Evolutionary conservation across 2,329 filamentous ascomycete species (phyloP).

Genomic region (Fusarium sp.): DNA sequence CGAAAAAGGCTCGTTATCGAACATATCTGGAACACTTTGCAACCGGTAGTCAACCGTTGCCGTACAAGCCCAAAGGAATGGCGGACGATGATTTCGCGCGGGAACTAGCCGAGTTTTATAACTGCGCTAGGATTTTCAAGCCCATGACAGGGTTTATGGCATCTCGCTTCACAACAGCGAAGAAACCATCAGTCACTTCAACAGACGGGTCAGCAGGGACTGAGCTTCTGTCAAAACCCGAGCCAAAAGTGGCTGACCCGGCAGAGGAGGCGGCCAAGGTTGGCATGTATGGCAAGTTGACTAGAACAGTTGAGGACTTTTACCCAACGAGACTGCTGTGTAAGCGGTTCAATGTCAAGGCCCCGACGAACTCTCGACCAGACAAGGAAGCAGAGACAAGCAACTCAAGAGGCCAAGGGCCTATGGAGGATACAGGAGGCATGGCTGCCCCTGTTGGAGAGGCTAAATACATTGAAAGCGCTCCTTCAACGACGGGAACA

Average conservation of each 20-base stretch:
- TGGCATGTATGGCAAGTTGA: slow-evolving; percentile 93
- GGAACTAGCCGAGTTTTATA: slow-evolving; percentile 78
- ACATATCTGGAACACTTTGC: slow-evolving; percentile 80
- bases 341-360: slow-evolving; percentile 89
- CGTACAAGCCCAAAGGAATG: slow-evolving; percentile 54
- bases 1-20: slow-evolving; percentile 81
- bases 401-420: slow-evolving; percentile 23
- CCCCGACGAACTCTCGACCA: slow-evolving; percentile 71
- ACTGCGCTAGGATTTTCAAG: slow-evolving; percentile 77
- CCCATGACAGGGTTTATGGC: slow-evolving; percentile 94
- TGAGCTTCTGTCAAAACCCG: slow-evolving; percentile 45
- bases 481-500: background rate
- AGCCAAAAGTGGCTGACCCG: slow-evolving; percentile 63
- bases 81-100: slow-evolving; percentile 77
- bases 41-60: slow-evolving; percentile 55
- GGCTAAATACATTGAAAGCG: slow-evolving; percentile 28
- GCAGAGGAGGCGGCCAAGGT: slow-evolving; percentile 86
- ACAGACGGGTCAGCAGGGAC: slow-evolving; percentile 18
- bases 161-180: slow-evolving; percentile 83
- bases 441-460: slow-evolving; percentile 12
- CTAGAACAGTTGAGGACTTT: slow-evolving; percentile 74
- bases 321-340: slow-evolving; percentile 85
- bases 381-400: slow-evolving; percentile 52
- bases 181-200: slow-evolving; percentile 51
- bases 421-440: slow-evolving; percentile 26